Base-by-base conservation (phyloP, 179 eudicot genomes). In the Beta corolliflora region DNA sequence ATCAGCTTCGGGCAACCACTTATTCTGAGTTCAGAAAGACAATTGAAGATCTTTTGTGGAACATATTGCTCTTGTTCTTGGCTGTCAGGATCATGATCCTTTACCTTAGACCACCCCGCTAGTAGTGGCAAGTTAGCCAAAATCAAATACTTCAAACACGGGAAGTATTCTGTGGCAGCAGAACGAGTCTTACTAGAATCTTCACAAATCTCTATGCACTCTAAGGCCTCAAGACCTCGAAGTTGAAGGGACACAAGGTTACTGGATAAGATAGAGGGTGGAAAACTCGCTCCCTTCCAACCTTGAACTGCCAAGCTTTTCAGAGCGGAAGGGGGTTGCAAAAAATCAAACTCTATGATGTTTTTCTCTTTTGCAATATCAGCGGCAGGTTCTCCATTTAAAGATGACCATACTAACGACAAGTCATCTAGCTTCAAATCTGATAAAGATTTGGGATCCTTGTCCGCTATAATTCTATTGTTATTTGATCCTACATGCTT, bases 111-210 rank as follows among this genome's bases (percentile, higher is more conserved):
- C 82, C 82, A 83, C 16, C 19, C 61, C 50, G 45, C 14, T 25
- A 79, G 18, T 8, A 46, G 13, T 3, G 63, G 71, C 75, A 83
- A 29, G 18, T 71, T 23, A 2, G 6, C 21, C 73, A 82, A 21
- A 14, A 12, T 54, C 12, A 82, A 18, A 1, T 60, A 18, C 74
- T 82, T 73, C 58, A 82, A 82, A 3, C 36, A 71, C 0, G 77
- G 73, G 55, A 82, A 82, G 77, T 69, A 18, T 69, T 29, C 3
- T 52, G 48, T 2, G 11, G 7, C 14, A 15, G 74, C 1, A n/a
- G 54, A 5, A 18, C 11, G 8, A 9, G 23, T 64, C 11, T 12
- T 19, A 10, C n/a, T 7, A 31, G 41, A 3, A 36, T 11, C 36
- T 14, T 23, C 48, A 1, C 2, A n/a, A 45, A 7, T 48, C 9